Percentiles rank a stretch among this genome's conserved stretches.
Evolutionary conservation across 257 asterid genomes (phyloP).

Genomic region (Striga asiatica): DNA sequence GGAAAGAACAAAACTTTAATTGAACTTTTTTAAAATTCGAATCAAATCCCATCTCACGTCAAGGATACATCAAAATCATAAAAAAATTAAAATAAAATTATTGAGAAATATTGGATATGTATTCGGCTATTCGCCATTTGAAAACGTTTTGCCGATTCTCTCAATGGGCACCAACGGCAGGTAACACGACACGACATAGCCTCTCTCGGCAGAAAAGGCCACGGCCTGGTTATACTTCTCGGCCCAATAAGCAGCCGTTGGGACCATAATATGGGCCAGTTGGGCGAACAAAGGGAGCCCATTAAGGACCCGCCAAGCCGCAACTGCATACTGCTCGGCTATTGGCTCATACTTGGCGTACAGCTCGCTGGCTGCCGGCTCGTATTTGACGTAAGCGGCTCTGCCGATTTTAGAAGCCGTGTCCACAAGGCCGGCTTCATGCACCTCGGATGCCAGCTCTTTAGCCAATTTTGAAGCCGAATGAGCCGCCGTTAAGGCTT

Average conservation of each 20-base stretch:
- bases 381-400: conserved; percentile 33
- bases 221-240: conserved; percentile 59
- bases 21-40: neutral
- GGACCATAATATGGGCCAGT: conserved; percentile 56
- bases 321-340: conserved; percentile 48
- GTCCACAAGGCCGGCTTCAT: conserved; percentile 40
- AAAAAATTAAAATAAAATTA: neutral
- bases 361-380: neutral
- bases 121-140: conserved; percentile 25
- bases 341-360: conserved; percentile 23
- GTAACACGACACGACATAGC: conserved; percentile 38
- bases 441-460: conserved; percentile 44
- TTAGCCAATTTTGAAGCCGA: conserved; percentile 40
- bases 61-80: no score
- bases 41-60: no score
- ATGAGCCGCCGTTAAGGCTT: conserved; percentile 34
- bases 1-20: no score
- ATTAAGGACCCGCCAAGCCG: conserved; percentile 54
- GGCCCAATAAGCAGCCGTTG: conserved; percentile 70
- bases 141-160: conserved; percentile 53
- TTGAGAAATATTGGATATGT: conserved; percentile 19
- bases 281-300: conserved; percentile 53
- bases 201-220: conserved; percentile 28
- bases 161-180: conserved; percentile 57
- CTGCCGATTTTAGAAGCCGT: conserved; percentile 16